Evolutionary conservation across 2,329 filamentous ascomycete genomes (phyloP).

Genomic region (Conoideocrella luteorostrata): DNA sequence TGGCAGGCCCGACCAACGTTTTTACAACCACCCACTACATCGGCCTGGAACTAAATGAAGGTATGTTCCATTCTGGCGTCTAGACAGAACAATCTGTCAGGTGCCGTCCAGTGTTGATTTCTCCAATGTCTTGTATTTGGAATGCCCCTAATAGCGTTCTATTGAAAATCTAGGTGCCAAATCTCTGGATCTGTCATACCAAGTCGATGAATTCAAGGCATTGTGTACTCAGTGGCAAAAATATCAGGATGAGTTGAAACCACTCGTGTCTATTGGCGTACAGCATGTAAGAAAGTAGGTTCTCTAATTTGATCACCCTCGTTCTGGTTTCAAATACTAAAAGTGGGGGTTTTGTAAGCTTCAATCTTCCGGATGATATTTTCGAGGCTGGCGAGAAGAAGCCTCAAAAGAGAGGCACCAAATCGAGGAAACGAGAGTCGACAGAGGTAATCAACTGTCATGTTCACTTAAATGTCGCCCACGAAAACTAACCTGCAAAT

Average conservation of each 20-base stretch:
- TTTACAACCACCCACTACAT: conserved; percentile 95
- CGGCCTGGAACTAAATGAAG: conserved; percentile 71
- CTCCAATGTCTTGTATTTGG: background rate
- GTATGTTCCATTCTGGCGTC: conserved; percentile 40
- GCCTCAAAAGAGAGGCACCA: conserved; percentile 51
- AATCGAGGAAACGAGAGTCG: conserved; percentile 43
- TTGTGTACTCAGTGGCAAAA: conserved; percentile 70
- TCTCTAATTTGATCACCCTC: background rate
- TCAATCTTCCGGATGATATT: conserved; percentile 82
- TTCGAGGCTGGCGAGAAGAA: conserved; percentile 74
- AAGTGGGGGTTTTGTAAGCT: conserved; percentile 46
- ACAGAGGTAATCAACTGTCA: conserved; percentile 33
- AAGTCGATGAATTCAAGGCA: conserved; percentile 82
- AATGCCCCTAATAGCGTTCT: too few relatives aligned
- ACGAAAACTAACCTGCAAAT: conserved; percentile 19
- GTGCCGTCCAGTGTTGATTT: background rate
- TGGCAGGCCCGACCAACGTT: conserved; percentile 36
- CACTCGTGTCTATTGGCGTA: conserved; percentile 59
- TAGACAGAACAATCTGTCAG: background rate
- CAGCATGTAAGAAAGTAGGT: conserved; percentile 81
- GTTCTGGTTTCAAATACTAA: background rate
- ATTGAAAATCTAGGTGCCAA: conserved; percentile 51
- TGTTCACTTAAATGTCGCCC: conserved; percentile 7
- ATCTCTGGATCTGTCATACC: conserved; percentile 69
- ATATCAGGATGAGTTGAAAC: conserved; percentile 66